Base-by-base conservation (phyloP, 148 eudicot genomes). In the Spergularia bocconei region DNA sequence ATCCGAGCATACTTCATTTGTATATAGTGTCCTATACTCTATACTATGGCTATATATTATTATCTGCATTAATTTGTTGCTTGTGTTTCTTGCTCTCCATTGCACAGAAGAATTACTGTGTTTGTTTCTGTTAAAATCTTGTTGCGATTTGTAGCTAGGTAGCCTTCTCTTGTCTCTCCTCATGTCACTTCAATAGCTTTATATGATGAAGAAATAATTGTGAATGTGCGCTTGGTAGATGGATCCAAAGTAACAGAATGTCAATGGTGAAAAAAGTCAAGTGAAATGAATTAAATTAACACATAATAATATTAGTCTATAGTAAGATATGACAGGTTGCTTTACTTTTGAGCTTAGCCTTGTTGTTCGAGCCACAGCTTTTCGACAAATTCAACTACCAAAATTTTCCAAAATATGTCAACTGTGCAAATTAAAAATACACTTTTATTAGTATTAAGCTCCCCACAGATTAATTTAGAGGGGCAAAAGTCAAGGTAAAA, bases 221-320 rank as follows among this genome's bases (percentile, higher is more conserved):
- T 39, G 71, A 70, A 41, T 79, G 78, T 54, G 69, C 66, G 75
- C 75, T 36, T 44, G 53, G 78, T 63, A 75, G 79, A 75, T 80
- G 76, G 79, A 75, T 76, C 72, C 78, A 76, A 80, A 71, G 62
- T 76, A 50, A 71, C 73, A 80, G 83, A 80, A 80, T 80, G 83
- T 80, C 83, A 80, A 81, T 66, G 74, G 69, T 72, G 75, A 41
- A 15, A 67, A 67, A 69, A 52, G 59, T 67, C 41, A 51, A 29
- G 58, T 69, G 58, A 69, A 51, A 69, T 69, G 44, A 69, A 69
- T 51, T n/a, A 69, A 68, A 23, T 7, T n/a, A 48, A 11, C 25
- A n/a, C 25, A 57, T 17, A 50, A 58, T 23, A 39, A 17, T 60
- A 79, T 47, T 44, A 70, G 67, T 47, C 36, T 69, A 63, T 20